Percentiles rank a stretch among this genome's conserved stretches.
Conservation (phyloP, 805 yeast genomes). For the Ogataea ganodermae region DNA sequence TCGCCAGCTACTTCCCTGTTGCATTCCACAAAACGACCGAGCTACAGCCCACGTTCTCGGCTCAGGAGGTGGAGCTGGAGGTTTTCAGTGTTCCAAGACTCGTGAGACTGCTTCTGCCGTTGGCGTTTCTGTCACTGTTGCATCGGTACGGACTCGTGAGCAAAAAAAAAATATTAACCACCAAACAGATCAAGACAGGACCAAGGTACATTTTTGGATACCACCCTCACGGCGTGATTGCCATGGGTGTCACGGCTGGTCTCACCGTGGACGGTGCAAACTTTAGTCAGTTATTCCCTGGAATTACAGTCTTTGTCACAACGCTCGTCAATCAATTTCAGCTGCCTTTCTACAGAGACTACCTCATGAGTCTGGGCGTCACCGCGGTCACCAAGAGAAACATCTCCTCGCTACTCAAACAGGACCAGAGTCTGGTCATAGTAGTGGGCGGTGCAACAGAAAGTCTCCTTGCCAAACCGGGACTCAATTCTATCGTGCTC, state of each 20-base stretch:
- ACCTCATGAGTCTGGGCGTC: conserved; percentile 75
- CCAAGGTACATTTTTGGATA: conserved; percentile 87
- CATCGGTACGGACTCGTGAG: conserved; percentile 1
- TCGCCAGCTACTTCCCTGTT: conserved; percentile 81
- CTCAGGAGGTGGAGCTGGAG: background rate
- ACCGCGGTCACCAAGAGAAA: conserved; percentile 81
- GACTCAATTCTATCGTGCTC: conserved; percentile 68
- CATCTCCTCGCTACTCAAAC: conserved; percentile 60
- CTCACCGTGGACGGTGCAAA: conserved; percentile 81
- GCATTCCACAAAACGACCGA: conserved; percentile 64
- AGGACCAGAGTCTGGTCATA: conserved; percentile 76
- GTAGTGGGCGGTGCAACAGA: conserved; percentile 98
- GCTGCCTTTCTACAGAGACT: conserved; percentile 85
- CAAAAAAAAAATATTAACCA: conserved; percentile 2
- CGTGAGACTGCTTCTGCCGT: conserved; percentile 9
- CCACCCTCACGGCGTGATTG: conserved; percentile 96
- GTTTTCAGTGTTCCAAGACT: conserved; percentile 12
- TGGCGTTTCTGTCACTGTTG: background rate
- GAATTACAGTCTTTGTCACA: conserved; percentile 74
- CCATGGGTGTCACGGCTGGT: conserved; percentile 86
- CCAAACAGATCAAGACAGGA: conserved; percentile 47
- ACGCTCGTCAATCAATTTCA: conserved; percentile 83
- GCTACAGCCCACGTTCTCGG: conserved; percentile 69
- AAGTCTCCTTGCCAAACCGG: conserved; percentile 65
- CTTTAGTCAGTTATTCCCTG: conserved; percentile 73